Evolutionary conservation across 371 early-diverging fungal genomes (phyloP).

Genomic region (Blakeslea trispora): DNA sequence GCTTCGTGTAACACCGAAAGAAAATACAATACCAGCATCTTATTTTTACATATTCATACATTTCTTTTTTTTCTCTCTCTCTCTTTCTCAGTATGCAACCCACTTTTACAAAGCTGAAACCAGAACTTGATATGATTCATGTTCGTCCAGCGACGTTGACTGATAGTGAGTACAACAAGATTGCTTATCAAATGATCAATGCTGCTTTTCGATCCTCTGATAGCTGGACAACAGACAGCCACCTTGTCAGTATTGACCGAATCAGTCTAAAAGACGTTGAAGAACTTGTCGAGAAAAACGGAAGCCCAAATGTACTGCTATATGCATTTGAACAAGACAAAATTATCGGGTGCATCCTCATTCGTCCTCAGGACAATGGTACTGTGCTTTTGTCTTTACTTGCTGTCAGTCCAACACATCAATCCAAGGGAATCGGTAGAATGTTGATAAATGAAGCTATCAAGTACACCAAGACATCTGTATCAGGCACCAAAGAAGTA

Average conservation of each 20-base stretch:
- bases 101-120: no score
- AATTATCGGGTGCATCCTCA: slow-evolving; percentile 35
- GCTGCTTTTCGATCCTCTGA: slow-evolving; percentile 21
- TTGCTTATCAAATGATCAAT: slow-evolving; percentile 15
- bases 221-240: slow-evolving; percentile 24
- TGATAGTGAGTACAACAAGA: slow-evolving; percentile 2
- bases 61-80: no score
- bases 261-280: slow-evolving; percentile 3
- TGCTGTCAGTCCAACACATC: slow-evolving; percentile 47
- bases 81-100: no score
- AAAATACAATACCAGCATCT: no score
- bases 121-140: slow-evolving; percentile 2
- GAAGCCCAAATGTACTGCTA: slow-evolving; percentile 11
- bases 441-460: slow-evolving; percentile 43
- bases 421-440: slow-evolving; percentile 56
- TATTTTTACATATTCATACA: no score
- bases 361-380: slow-evolving; percentile 15
- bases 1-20: no score
- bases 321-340: slow-evolving; percentile 20
- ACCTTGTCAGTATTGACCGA: slow-evolving; percentile 18
- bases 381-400: slow-evolving; percentile 41
- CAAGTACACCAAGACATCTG: slow-evolving; percentile 32
- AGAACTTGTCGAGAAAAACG: slow-evolving; percentile 5
- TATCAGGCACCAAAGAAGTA: slow-evolving; percentile 28
- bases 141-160: not conserved